Evolutionary conservation across 2,329 filamentous ascomycete genomes (phyloP).

Genomic region (Pseudogymnoascus sp.): DNA sequence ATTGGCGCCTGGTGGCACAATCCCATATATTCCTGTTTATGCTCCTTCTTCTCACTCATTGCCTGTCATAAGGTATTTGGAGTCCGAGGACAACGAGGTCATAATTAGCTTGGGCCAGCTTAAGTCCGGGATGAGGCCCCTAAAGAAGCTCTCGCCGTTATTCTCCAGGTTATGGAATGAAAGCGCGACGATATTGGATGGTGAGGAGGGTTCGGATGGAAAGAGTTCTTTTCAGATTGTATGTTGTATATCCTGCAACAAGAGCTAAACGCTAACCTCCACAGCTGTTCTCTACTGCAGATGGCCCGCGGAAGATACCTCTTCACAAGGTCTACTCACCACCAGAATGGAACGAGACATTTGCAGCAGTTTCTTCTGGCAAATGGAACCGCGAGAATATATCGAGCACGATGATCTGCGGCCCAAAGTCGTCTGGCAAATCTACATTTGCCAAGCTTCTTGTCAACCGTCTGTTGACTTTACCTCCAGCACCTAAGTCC

Average conservation of each 20-base stretch:
- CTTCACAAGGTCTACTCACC: slow-evolving; percentile 51
- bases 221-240: slow-evolving; percentile 45
- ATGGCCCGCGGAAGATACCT: slow-evolving; percentile 42
- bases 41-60: slow-evolving; percentile 64
- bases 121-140: slow-evolving; percentile 40
- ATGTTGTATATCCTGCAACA: slow-evolving; percentile 17
- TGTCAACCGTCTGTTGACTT: slow-evolving; percentile 52
- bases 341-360: slow-evolving; percentile 50
- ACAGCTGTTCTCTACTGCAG: slow-evolving; percentile 47
- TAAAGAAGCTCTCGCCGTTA: slow-evolving; percentile 57
- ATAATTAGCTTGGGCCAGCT: slow-evolving; percentile 50
- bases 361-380: slow-evolving; percentile 19
- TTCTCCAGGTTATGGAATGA: slow-evolving; percentile 63
- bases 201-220: slow-evolving; percentile 25
- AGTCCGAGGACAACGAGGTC: slow-evolving; percentile 39
- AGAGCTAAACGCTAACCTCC: slow-evolving; percentile 21
- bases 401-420: slow-evolving; percentile 49
- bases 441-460: slow-evolving; percentile 66
- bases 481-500: slow-evolving; percentile 19
- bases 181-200: slow-evolving; percentile 20
- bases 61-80: slow-evolving; percentile 52
- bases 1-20: slow-evolving; percentile 40
- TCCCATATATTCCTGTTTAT: slow-evolving; percentile 37
- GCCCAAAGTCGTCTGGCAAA: slow-evolving; percentile 67
- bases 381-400: slow-evolving; percentile 41